Evolutionary conservation across 257 asterid species (phyloP).

Genomic region (Hygrophila difformis): DNA sequence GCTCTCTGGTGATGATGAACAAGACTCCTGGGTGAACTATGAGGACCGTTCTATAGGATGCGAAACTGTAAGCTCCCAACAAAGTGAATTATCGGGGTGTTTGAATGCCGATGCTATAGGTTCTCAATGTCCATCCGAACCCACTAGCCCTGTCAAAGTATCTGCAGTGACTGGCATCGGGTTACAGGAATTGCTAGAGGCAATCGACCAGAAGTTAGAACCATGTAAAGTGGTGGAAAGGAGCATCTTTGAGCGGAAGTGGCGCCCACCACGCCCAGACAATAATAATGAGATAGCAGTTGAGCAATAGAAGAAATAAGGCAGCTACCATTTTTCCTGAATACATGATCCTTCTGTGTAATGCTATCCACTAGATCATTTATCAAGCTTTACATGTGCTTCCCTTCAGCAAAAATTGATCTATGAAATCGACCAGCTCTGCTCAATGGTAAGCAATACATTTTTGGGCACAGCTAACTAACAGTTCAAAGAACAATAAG

Average conservation of each 20-base stretch:
- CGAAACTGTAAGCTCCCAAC: slow-evolving; percentile 20
- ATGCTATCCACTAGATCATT: too few species aligned
- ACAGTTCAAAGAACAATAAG: too few species aligned
- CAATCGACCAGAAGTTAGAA: slow-evolving; percentile 56
- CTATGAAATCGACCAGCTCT: too few species aligned
- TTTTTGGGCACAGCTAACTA: too few species aligned
- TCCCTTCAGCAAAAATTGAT: too few species aligned
- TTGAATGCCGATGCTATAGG: slow-evolving; percentile 12
- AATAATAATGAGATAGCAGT: slow-evolving; percentile 32
- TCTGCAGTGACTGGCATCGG: slow-evolving; percentile 86
- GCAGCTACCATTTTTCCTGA: too few species aligned
- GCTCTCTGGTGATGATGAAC: slow-evolving; percentile 41
- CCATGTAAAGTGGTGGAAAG: slow-evolving; percentile 27
- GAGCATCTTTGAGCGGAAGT: slow-evolving; percentile 53
- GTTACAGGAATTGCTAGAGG: slow-evolving; percentile 65
- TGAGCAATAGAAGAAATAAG: slow-evolving; percentile 13
- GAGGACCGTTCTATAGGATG: slow-evolving; percentile 38
- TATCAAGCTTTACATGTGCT: too few species aligned
- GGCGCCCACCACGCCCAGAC: slow-evolving; percentile 78
- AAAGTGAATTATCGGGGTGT: slow-evolving; percentile 19
- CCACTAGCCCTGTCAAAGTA: slow-evolving; percentile 41
- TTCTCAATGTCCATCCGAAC: slow-evolving; percentile 17
- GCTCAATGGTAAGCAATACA: too few species aligned
- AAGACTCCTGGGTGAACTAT: slow-evolving; percentile 33
- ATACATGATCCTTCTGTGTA: too few species aligned